phyloP scores from a whole-genome alignment of 306 rosid species.

The Prunus mume region DNA sequence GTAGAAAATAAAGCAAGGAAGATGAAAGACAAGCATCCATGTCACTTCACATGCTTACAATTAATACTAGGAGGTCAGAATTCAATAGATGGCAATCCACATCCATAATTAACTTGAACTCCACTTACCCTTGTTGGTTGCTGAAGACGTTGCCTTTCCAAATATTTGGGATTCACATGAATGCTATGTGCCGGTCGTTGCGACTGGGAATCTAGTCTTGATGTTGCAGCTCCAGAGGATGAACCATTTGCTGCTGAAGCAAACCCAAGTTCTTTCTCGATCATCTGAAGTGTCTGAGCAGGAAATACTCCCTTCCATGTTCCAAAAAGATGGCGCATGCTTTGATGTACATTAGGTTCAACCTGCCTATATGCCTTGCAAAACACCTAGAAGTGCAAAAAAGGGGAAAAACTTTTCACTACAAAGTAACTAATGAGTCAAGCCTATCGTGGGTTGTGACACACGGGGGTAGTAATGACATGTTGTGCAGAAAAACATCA shows the following conservation, averaged over 20 bases:
- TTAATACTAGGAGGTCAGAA: neutral
- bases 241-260: constrained; percentile 50
- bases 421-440: constrained; percentile 31
- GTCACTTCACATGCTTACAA: neutral
- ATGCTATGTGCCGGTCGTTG: constrained; percentile 76
- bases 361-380: constrained; percentile 86
- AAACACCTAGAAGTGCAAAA: constrained; percentile 64
- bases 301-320: constrained; percentile 96
- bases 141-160: constrained; percentile 88
- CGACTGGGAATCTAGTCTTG: constrained; percentile 71
- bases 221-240: constrained; percentile 42
- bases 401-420: constrained; percentile 16
- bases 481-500: constrained; percentile 13
- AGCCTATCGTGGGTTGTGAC: neutral
- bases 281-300: constrained; percentile 65
- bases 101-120: constrained; percentile 5
- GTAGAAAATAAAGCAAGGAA: neutral
- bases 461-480: constrained; percentile 2
- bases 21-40: neutral
- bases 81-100: constrained; percentile 4
- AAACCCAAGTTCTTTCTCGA: constrained; percentile 84
- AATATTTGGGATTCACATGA: constrained; percentile 91
- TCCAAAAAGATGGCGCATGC: constrained; percentile 95
- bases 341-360: constrained; percentile 61
- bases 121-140: constrained; percentile 70